Evolutionary conservation across 768 basidiomycete genomes (phyloP), one percentile per base, ranked within the genome.

Genomic region (Asterophora parasitica): DNA sequence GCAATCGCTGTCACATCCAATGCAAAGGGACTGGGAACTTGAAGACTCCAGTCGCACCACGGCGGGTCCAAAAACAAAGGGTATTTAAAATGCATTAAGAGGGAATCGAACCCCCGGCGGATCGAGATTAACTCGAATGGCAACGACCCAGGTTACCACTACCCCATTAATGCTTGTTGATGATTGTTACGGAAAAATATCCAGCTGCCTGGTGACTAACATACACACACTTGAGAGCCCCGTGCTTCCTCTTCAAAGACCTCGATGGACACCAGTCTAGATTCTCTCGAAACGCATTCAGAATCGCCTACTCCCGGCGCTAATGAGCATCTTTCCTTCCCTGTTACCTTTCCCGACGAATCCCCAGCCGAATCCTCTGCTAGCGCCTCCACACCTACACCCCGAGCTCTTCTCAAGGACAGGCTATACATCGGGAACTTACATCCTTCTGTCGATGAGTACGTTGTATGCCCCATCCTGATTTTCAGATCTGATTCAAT

Each of bases 401-500:
- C 67, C 28, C 69, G 70, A 0, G 65, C 62, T 19, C 36, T 75
- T 15, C 64, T 83, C 26, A 83, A 77, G 57, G 88, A 94, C 62
- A 73, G 93, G 34, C 75, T 97, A 4, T 97, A 92, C 57, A 76
- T 97, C 36, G 94, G 94, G 15, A 96, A 97, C 62, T 69, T 97
- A 13, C 83, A 89, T 59, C 80, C 86, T 1, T 77, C 84, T 5
- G 87, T 95, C 27, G 90, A 93, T 65, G 92, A 96, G 89, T 94
- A 47, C 55, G 78, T 63, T 36, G 11, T 23, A 11, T 27, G 20
- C 7, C 17, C 15, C 12, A 2, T 2, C 12, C 39, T 38, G 11
- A 35, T 12, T 41, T 44, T 39, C 2, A 23, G 23, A 23, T 23
- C 6, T 23, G 46, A 6, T 27, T 27, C n/a, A 32, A 39, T 4